Evolutionary conservation across 2,329 filamentous ascomycete species (phyloP).

Genomic region (Apiospora koreana): DNA sequence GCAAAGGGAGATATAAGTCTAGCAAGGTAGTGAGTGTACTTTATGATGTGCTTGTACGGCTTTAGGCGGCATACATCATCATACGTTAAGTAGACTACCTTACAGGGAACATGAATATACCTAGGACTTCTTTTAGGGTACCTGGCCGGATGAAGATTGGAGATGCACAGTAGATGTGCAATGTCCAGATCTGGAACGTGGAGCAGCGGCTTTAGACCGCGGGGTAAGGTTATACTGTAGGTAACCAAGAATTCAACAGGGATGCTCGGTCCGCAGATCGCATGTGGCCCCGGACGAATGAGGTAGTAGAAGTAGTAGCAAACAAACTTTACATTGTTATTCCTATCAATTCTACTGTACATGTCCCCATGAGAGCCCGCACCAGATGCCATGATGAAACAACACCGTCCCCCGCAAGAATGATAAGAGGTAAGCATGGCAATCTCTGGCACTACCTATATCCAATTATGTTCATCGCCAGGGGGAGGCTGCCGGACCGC

Average conservation of each 20-base stretch:
- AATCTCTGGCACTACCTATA: no score
- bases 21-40: not conserved
- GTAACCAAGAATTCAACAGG: not conserved
- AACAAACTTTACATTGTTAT: not conserved
- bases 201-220: not conserved
- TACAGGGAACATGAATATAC: not conserved
- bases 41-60: not conserved
- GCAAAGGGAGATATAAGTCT: not conserved
- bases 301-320: no score
- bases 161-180: not conserved
- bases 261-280: not conserved
- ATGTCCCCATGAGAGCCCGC: no score
- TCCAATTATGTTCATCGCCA: conserved; percentile 1
- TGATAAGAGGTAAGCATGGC: no score
- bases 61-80: not conserved
- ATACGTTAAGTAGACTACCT: not conserved
- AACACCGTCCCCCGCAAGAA: not conserved
- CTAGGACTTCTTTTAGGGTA: no score
- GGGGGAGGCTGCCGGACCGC: not conserved
- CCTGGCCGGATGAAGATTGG: not conserved
- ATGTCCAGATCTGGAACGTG: not conserved
- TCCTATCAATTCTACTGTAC: not conserved
- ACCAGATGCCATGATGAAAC: no score
- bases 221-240: not conserved
- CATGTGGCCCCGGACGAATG: not conserved